phyloP scores from a whole-genome alignment of 768 basidiomycete genomes.

The Rhodotorula taiwanensis region DNA sequence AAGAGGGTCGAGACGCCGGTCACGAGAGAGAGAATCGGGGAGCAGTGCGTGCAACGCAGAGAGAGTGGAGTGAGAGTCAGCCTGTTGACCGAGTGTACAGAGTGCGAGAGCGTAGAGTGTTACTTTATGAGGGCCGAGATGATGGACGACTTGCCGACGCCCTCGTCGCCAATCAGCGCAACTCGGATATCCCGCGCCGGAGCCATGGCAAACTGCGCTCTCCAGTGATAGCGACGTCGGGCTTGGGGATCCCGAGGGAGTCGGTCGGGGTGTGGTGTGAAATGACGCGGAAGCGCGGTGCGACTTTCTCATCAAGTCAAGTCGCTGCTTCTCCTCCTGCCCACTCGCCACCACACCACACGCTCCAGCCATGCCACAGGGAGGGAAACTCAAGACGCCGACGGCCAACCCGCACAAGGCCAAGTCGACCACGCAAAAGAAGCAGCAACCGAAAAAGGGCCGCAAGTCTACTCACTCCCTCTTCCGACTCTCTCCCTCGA shows the following conservation, averaged over 20 bases:
- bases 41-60: neutral
- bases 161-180: conserved; percentile 89
- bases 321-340: neutral
- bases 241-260: neutral
- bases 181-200: conserved; percentile 83
- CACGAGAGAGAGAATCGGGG: neutral
- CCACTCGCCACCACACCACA: neutral
- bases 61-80: neutral
- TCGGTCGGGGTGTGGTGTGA: neutral
- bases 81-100: neutral
- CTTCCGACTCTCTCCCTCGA: neutral
- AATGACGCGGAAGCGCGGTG: no score
- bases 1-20: neutral
- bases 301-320: no score
- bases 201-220: neutral
- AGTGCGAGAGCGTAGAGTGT: neutral
- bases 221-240: neutral
- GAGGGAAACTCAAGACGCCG: conserved; percentile 24
- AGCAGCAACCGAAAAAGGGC: conserved; percentile 30
- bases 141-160: conserved; percentile 96
- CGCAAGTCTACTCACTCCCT: neutral
- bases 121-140: conserved; percentile 92
- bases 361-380: conserved; percentile 19
- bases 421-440: conserved; percentile 24
- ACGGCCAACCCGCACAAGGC: conserved; percentile 5